A percentile compares a stretch with the other conserved stretches of the same genome.
Evolutionary conservation across 495 filamentous ascomycete genomes (phyloP).

Genomic region (Amorphotheca resinae): DNA sequence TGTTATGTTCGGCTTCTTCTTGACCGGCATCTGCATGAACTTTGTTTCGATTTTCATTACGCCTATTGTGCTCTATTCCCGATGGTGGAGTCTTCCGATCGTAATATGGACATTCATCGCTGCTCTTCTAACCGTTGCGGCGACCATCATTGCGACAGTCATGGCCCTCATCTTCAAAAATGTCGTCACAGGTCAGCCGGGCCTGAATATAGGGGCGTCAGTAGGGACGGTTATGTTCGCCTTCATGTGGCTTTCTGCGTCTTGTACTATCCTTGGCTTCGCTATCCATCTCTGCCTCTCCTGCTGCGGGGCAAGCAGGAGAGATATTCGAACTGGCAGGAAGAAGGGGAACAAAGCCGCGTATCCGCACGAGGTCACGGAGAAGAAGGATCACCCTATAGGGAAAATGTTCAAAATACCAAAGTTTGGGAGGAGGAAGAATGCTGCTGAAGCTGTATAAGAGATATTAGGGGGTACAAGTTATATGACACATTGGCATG

Average conservation of each 20-base stretch:
- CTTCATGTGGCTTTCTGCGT: constrained; percentile 80
- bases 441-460: constrained; percentile 5
- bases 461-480: too few relatives aligned
- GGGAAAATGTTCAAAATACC: constrained; percentile 1
- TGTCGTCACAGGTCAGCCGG: constrained; percentile 48
- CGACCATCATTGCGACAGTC: constrained; percentile 61
- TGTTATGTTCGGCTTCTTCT: constrained; percentile 84
- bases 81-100: constrained; percentile 37
- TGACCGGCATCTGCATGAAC: constrained; percentile 52
- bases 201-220: constrained; percentile 61
- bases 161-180: constrained; percentile 70
- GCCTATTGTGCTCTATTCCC: constrained; percentile 35
- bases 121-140: constrained; percentile 54
- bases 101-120: constrained; percentile 34
- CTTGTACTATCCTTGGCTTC: constrained; percentile 52
- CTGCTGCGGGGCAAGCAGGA: constrained; percentile 54
- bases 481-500: too few relatives aligned
- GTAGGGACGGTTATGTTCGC: constrained; percentile 67
- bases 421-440: constrained; percentile 12
- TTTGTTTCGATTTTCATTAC: constrained; percentile 56
- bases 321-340: constrained; percentile 45
- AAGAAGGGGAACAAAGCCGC: constrained; percentile 30
- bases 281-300: constrained; percentile 58
- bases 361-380: constrained; percentile 16
- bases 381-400: constrained; percentile 11